These are phyloP conservation scores for Nitzschia palea DNA, from an alignment of 108 stramenopile species.

Conservation along the genomic window DNA sequence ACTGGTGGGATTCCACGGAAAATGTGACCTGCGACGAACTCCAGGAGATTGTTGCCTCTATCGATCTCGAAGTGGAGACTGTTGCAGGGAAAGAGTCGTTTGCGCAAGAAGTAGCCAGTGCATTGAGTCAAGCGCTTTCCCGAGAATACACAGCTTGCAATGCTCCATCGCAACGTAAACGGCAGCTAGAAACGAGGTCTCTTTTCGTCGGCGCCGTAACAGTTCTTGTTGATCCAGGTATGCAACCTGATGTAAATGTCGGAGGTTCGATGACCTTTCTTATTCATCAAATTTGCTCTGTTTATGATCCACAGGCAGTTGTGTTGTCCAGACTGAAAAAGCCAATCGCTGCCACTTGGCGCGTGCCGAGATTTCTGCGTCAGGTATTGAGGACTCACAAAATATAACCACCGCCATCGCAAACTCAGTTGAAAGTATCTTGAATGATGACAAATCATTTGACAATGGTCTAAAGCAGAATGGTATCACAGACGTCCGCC, in stretches of 20 bases:
- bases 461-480: background rate
- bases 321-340: background rate
- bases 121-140: background rate
- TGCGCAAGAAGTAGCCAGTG: background rate
- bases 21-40: background rate
- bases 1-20: too few species aligned
- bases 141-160: constrained; percentile 3
- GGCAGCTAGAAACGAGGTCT: background rate
- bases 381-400: background rate
- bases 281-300: background rate
- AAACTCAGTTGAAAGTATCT: background rate
- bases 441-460: constrained; percentile 1
- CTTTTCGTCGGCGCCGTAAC: background rate
- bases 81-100: background rate
- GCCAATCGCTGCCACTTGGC: background rate
- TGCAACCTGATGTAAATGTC: too few species aligned
- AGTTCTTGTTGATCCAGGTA: background rate
- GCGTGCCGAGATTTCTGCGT: background rate
- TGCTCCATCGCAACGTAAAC: background rate
- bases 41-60: background rate
- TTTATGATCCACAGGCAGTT: background rate
- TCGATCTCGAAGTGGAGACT: constrained; percentile 16
- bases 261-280: background rate
- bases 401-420: background rate
- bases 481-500: constrained; percentile 9